A percentile compares a stretch with the other conserved stretches of the same genome.
These are phyloP conservation scores for Astrothelium subdiscretum DNA, from an alignment of 495 filamentous ascomycete genomes.

Conservation along the genomic window DNA sequence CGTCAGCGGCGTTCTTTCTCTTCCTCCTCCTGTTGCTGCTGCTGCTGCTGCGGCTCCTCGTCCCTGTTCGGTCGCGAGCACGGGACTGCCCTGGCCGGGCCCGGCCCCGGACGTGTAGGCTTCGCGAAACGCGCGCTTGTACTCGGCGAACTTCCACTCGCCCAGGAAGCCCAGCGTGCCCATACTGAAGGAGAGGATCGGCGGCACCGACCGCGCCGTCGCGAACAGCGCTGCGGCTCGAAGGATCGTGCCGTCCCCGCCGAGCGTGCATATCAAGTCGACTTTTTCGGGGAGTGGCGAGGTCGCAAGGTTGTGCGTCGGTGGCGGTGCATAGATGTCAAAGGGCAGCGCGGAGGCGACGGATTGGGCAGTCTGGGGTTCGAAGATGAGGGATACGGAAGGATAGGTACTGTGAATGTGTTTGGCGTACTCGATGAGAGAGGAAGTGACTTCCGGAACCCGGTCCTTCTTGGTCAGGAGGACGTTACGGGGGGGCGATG, in stretches of 20 bases:
- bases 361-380: slow-evolving; percentile 57
- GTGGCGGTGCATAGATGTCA: slow-evolving; percentile 53
- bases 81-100: background rate
- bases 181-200: slow-evolving; percentile 94
- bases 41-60: background rate
- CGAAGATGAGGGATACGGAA: slow-evolving; percentile 68
- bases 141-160: slow-evolving; percentile 90
- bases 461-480: slow-evolving; percentile 80
- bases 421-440: slow-evolving; percentile 67
- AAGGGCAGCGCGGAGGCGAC: slow-evolving; percentile 64
- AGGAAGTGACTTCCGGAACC: slow-evolving; percentile 55
- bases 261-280: slow-evolving; percentile 78
- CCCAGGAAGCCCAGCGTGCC: slow-evolving; percentile 89
- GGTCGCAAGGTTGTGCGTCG: too few species aligned
- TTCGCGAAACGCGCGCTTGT: slow-evolving; percentile 81
- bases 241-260: slow-evolving; percentile 91
- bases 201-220: slow-evolving; percentile 67
- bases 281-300: slow-evolving; percentile 49
- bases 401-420: slow-evolving; percentile 75
- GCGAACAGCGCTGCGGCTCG: slow-evolving; percentile 86
- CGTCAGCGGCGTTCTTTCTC: slow-evolving; percentile 6
- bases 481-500: slow-evolving; percentile 76
- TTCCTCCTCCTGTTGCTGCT: background rate
- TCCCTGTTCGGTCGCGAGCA: background rate
- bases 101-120: slow-evolving; percentile 82